Conservation (phyloP, 2,329 filamentous ascomycete species). For the Elsinoe arachidis region DNA sequence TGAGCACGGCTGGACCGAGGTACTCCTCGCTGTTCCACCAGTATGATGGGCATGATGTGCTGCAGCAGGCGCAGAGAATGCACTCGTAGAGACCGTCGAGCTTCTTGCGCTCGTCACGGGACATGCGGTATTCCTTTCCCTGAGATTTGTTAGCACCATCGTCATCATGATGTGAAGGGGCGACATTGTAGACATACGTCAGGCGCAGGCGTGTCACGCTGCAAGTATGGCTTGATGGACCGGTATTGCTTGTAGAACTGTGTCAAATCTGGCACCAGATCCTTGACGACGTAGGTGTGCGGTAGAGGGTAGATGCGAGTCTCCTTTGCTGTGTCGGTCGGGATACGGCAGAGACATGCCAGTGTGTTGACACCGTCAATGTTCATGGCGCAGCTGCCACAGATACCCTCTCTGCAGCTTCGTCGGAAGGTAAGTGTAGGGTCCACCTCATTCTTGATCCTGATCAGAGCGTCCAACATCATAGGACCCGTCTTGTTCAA, state of each 20-base stretch:
- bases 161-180: too few species aligned
- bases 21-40: conserved; percentile 99
- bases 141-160: conserved; percentile 32
- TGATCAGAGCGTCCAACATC: conserved; percentile 91
- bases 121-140: conserved; percentile 89
- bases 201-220: conserved; percentile 73
- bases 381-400: conserved; percentile 98
- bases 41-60: conserved; percentile 98
- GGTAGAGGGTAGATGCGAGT: conserved; percentile 39
- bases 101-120: conserved; percentile 86
- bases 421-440: conserved; percentile 92
- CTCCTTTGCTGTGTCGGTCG: conserved; percentile 68
- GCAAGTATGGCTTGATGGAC: conserved; percentile 97
- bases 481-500: conserved; percentile 99
- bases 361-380: conserved; percentile 98
- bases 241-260: conserved; percentile 99
- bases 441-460: conserved; percentile 98
- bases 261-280: conserved; percentile 93
- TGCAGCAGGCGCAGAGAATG: conserved; percentile 98
- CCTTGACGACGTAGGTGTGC: conserved; percentile 57
- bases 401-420: conserved; percentile 96
- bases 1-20: conserved; percentile 88
- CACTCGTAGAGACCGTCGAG: conserved; percentile 98
- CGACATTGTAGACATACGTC: conserved; percentile 55
- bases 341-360: conserved; percentile 94